Evolutionary conservation across 1,139 yeast species (phyloP).

Genomic region (Candida neerlandica): DNA sequence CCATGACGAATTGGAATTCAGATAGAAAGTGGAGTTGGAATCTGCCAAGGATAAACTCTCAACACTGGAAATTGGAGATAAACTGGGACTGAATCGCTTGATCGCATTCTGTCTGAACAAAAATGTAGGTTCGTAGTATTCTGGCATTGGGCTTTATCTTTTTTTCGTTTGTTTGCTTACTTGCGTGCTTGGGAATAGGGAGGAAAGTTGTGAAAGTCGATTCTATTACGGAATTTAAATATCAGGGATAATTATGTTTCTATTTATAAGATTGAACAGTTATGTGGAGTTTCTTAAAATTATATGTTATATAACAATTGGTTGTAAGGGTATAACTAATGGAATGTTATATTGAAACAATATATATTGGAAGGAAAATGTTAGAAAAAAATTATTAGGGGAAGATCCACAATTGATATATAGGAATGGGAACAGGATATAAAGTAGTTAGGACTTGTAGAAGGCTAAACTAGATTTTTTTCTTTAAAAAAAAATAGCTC

Average conservation of each 20-base stretch:
- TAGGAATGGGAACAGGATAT: not conserved
- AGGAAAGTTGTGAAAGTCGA: not conserved
- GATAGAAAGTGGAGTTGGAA: not conserved
- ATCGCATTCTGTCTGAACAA: constrained; percentile 52
- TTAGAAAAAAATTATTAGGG: not conserved
- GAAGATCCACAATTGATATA: not conserved
- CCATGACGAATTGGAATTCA: constrained; percentile 22
- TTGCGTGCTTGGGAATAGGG: not conserved
- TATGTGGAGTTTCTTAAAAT: not conserved
- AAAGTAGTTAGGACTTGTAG: too few species aligned
- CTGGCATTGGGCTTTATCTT: constrained; percentile 25
- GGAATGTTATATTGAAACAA: constrained; percentile 2
- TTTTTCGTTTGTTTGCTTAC: not conserved
- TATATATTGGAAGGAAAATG: not conserved
- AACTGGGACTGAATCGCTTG: constrained; percentile 29
- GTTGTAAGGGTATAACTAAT: constrained; percentile 1
- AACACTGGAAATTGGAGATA: constrained; percentile 33
- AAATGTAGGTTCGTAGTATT: constrained; percentile 46
- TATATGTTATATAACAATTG: not conserved
- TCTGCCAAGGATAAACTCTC: constrained; percentile 19
- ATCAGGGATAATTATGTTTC: not conserved
- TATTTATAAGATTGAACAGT: constrained; percentile 1
- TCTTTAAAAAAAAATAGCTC: not conserved
- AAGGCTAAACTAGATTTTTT: not conserved
- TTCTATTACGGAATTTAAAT: not conserved